Conservation (phyloP, 2,329 filamentous ascomycete species). For the Bipolaris sorokiniana region DNA sequence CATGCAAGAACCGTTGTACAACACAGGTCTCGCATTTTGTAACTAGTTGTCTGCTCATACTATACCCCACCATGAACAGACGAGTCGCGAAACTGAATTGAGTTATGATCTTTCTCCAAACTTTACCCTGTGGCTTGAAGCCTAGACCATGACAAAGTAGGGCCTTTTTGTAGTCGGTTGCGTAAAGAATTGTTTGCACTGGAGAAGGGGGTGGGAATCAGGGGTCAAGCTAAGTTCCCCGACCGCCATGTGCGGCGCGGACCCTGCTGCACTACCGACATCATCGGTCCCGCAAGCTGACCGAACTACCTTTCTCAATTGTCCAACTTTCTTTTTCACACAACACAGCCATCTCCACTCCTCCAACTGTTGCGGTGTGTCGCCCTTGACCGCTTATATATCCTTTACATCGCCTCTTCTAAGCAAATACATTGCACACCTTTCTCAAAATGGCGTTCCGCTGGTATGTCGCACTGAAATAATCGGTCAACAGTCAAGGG, state of each 20-base stretch:
- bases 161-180: conserved; percentile 1
- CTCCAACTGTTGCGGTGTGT: conserved; percentile 1
- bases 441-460: conserved; percentile 19
- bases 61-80: conserved; percentile 32
- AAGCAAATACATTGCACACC: neutral
- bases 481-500: neutral
- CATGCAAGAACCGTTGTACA: conserved; percentile 25
- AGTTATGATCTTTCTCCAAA: conserved; percentile 8
- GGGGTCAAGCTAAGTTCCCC: conserved; percentile 17
- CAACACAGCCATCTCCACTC: conserved; percentile 13
- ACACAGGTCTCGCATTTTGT: conserved; percentile 19
- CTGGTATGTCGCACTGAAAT: conserved; percentile 4
- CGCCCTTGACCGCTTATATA: neutral
- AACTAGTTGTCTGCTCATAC: conserved; percentile 19
- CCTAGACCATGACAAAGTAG: neutral
- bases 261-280: conserved; percentile 20
- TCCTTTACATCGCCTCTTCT: neutral
- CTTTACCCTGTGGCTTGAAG: neutral
- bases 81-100: conserved; percentile 23
- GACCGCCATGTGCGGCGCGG: conserved; percentile 17
- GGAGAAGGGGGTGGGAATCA: conserved; percentile 11
- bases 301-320: conserved; percentile 11
- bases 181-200: conserved; percentile 4
- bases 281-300: conserved; percentile 19
- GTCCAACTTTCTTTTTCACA: conserved; percentile 11